phyloP scores from a whole-genome alignment of 345 rosid genomes.

The Cochlearia excelsa region DNA sequence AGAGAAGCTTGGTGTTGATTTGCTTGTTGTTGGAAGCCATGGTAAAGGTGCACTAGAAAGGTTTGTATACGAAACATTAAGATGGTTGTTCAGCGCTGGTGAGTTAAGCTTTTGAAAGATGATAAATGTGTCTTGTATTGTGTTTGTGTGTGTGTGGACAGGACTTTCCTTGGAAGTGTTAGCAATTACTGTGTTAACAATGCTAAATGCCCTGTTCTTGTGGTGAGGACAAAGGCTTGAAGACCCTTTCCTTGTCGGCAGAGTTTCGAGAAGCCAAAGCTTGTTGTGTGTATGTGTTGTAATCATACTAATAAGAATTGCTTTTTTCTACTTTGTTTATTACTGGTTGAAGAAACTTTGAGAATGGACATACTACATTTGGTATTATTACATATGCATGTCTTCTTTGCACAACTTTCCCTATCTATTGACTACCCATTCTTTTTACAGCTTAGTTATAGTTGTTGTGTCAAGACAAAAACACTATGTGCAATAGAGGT shows the following conservation, averaged over 20 bases:
- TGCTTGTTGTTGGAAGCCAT: conserved; percentile 47
- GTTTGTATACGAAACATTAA: conserved; percentile 29
- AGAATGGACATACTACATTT: too few species aligned
- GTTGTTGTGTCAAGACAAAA: too few species aligned
- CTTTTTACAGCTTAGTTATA: too few species aligned
- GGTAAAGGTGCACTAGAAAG: conserved; percentile 40
- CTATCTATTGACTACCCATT: too few species aligned
- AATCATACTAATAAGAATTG: conserved; percentile 16
- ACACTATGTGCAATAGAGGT: too few species aligned
- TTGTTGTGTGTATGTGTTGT: conserved; percentile 23
- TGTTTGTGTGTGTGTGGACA: conserved; percentile 10
- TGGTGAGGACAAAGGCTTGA: conserved; percentile 39
- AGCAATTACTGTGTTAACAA: conserved; percentile 48
- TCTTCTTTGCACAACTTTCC: too few species aligned
- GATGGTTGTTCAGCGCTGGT: neutral
- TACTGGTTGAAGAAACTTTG: conserved; percentile 9
- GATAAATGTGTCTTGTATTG: neutral
- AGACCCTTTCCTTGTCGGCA: conserved; percentile 2
- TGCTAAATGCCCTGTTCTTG: conserved; percentile 59
- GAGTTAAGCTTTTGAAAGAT: conserved; percentile 3
- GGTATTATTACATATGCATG: too few species aligned
- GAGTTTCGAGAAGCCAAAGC: neutral
- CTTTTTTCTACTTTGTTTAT: neutral
- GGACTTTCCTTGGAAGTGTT: conserved; percentile 48
- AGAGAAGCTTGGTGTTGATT: conserved; percentile 50